Conservation (phyloP, 768 basidiomycete genomes). For the Boletus edulis region DNA sequence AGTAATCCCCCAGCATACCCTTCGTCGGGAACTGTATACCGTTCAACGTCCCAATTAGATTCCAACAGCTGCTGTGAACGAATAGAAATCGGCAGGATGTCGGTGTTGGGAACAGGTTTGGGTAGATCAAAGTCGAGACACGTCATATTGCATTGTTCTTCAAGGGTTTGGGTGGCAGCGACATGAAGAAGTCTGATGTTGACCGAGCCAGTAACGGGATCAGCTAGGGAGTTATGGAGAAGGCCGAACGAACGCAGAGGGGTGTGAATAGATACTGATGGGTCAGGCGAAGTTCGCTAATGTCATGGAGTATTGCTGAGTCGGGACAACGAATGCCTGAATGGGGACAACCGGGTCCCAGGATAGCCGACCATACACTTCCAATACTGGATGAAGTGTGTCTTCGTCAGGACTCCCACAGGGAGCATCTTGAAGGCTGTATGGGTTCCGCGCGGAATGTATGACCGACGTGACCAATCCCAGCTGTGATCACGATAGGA, state of each 20-base stretch:
- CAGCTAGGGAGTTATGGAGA: background rate
- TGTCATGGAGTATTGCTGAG: background rate
- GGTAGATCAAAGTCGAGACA: background rate
- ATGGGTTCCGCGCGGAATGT: background rate
- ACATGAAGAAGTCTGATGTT: background rate
- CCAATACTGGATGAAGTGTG: background rate
- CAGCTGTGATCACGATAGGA: background rate
- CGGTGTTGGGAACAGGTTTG: background rate
- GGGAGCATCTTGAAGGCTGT: background rate
- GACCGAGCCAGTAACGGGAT: background rate
- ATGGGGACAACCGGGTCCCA: background rate
- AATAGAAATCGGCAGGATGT: background rate
- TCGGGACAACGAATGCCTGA: background rate
- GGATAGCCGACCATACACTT: no score
- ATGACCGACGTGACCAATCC: background rate
- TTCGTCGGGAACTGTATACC: background rate
- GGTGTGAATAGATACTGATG: background rate
- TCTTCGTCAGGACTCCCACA: background rate
- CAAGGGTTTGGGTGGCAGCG: no score
- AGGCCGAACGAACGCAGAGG: background rate
- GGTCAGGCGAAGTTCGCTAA: background rate
- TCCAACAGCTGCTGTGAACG: background rate
- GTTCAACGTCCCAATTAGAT: background rate
- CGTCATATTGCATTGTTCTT: background rate
- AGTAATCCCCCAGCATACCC: no score